Evolutionary conservation across 202 grass and related monocot genomes (phyloP).

Genomic region (Eragrostis tef): DNA sequence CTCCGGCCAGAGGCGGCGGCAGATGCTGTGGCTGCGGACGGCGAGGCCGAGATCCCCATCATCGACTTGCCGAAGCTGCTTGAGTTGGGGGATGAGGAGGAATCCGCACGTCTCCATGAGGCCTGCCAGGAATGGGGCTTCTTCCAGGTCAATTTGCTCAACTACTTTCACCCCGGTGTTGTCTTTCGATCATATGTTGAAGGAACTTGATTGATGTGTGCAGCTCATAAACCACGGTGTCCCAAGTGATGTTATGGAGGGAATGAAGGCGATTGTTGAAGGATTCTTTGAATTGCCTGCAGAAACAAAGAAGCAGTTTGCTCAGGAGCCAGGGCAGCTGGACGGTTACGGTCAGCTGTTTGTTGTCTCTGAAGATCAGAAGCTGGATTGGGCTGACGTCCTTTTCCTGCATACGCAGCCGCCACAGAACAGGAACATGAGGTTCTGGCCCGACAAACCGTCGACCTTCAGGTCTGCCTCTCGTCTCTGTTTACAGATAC

Average conservation of each 20-base stretch:
- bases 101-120: conserved; percentile 50
- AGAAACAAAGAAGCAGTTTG: conserved; percentile 51
- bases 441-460: conserved; percentile 61
- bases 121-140: conserved; percentile 78
- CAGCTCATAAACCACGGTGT: conserved; percentile 64
- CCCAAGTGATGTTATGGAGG: conserved; percentile 41
- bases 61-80: conserved; percentile 46
- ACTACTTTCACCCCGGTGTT: not conserved
- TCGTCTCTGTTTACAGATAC: not conserved
- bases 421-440: conserved; percentile 32
- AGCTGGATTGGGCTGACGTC: conserved; percentile 71
- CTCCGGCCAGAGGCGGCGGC: conserved; percentile 43
- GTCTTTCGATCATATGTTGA: too few species aligned
- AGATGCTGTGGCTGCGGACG: too few species aligned
- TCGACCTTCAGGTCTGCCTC: conserved; percentile 46
- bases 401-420: conserved; percentile 61
- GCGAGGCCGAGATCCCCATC: too few species aligned
- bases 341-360: conserved; percentile 72
- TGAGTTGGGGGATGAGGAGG: not conserved
- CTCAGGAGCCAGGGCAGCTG: conserved; percentile 50
- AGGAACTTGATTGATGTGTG: not conserved
- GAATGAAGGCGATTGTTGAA: conserved; percentile 45
- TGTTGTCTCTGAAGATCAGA: conserved; percentile 69
- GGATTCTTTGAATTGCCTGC: conserved; percentile 57
- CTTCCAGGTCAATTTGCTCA: conserved; percentile 56